Conservation (phyloP, 208 protist species). For the Porcisia hertigi region DNA sequence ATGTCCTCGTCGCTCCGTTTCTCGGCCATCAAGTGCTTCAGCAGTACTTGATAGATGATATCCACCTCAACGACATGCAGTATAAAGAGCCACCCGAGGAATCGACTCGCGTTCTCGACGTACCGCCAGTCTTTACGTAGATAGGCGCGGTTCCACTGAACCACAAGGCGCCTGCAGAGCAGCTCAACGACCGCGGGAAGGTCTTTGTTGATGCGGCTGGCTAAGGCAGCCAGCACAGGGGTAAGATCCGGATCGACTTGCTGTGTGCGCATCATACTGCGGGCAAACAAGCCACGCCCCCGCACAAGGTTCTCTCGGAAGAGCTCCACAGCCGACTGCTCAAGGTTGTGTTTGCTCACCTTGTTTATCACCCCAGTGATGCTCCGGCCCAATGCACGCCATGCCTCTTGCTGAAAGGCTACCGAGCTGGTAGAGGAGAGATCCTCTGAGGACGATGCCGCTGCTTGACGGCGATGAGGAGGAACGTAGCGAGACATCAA, state of each 20-base stretch:
- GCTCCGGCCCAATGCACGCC: constrained; percentile 96
- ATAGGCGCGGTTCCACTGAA: constrained; percentile 88
- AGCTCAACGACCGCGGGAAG: constrained; percentile 96
- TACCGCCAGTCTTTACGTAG: constrained; percentile 91
- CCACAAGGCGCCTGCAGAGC: constrained; percentile 91
- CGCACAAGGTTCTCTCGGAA: constrained; percentile 98
- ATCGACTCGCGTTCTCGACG: constrained; percentile 72
- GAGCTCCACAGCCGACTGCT: constrained; percentile 93
- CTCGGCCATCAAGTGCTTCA: constrained; percentile 70
- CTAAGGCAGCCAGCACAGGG: constrained; percentile 94
- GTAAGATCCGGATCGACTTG: constrained; percentile 95
- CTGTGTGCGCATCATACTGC: constrained; percentile 95
- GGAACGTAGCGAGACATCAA: constrained; percentile 74
- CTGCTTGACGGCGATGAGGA: constrained; percentile 58
- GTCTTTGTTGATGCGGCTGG: constrained; percentile 97
- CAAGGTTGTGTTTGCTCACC: constrained; percentile 94
- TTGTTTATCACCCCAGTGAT: constrained; percentile 98
- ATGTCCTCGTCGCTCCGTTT: constrained; percentile 95
- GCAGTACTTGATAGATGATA: constrained; percentile 79
- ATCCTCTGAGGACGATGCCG: constrained; percentile 25
- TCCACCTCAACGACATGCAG: constrained; percentile 76
- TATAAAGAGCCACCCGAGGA: constrained; percentile 77
- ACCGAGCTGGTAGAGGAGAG: constrained; percentile 27
- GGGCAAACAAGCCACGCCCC: constrained; percentile 95
- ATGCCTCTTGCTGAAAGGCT: constrained; percentile 90